Conservation (phyloP, 495 filamentous ascomycete genomes). For the Cairneyella variabilis region DNA sequence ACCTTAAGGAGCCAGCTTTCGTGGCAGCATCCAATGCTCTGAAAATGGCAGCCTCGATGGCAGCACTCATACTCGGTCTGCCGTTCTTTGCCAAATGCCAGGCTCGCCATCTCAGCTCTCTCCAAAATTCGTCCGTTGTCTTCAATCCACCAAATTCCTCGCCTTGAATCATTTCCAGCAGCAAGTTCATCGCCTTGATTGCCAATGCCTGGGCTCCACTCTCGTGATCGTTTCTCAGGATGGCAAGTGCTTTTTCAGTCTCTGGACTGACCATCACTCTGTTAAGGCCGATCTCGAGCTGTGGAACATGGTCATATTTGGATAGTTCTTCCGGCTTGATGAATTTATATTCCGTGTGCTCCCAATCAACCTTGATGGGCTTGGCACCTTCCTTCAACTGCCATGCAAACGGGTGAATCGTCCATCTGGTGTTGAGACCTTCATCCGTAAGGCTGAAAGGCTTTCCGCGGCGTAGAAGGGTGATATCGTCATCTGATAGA, state of each 20-base stretch:
- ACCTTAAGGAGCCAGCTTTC: no score
- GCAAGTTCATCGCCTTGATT: conserved; percentile 39
- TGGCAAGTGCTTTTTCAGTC: conserved; percentile 41
- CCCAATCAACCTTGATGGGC: conserved; percentile 56
- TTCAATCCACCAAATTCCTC: conserved; percentile 19
- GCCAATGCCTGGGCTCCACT: conserved; percentile 57
- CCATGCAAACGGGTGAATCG: conserved; percentile 59
- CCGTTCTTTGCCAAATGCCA: conserved; percentile 65
- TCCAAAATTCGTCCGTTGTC: conserved; percentile 47
- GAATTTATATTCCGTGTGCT: conserved; percentile 57
- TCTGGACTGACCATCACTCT: conserved; percentile 51
- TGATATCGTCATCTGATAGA: conserved; percentile 40
- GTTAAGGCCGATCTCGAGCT: conserved; percentile 49
- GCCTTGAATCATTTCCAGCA: conserved; percentile 38
- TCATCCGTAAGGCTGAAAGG: conserved; percentile 53
- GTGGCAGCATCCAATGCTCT: conserved; percentile 36
- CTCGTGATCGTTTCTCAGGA: conserved; percentile 46
- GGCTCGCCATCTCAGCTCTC: conserved; percentile 46
- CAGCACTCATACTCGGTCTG: conserved; percentile 59
- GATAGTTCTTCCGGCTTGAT: conserved; percentile 44
- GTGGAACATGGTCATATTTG: conserved; percentile 48
- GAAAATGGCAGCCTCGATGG: conserved; percentile 50
- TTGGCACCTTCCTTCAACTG: conserved; percentile 37
- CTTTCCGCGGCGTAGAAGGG: conserved; percentile 53
- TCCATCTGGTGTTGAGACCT: conserved; percentile 54